Conservation (phyloP, 257 asterid species). For the Striga asiatica region DNA sequence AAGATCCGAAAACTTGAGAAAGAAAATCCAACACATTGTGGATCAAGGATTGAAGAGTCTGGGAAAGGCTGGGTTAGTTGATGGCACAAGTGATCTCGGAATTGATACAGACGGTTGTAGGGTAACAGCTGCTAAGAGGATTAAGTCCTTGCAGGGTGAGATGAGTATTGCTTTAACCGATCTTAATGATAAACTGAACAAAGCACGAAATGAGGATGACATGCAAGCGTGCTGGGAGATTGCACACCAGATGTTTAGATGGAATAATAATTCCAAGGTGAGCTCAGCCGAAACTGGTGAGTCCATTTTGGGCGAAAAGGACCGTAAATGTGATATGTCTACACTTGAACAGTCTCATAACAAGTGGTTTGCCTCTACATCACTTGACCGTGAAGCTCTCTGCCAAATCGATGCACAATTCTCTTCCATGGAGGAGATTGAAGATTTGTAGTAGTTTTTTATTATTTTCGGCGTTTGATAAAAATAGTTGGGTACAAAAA, state of each 20-base stretch:
- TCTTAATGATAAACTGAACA: slow-evolving; percentile 60
- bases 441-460: slow-evolving; percentile 32
- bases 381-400: slow-evolving; percentile 44
- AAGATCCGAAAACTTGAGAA: slow-evolving; percentile 52
- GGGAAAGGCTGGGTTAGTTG: slow-evolving; percentile 27
- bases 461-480: not conserved
- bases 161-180: slow-evolving; percentile 35
- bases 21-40: slow-evolving; percentile 59
- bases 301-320: slow-evolving; percentile 14
- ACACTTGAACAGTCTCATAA: slow-evolving; percentile 10
- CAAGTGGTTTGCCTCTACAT: slow-evolving; percentile 41
- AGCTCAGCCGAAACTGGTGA: slow-evolving; percentile 19
- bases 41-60: slow-evolving; percentile 58
- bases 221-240: slow-evolving; percentile 51
- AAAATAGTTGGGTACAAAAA: no score
- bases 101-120: slow-evolving; percentile 40
- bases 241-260: slow-evolving; percentile 37
- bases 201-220: slow-evolving; percentile 70
- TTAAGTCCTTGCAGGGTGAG: slow-evolving; percentile 40
- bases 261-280: slow-evolving; percentile 11
- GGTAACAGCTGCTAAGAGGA: slow-evolving; percentile 36
- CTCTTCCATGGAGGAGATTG: slow-evolving; percentile 52
- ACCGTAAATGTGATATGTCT: slow-evolving; percentile 9
- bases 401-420: slow-evolving; percentile 39
- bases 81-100: slow-evolving; percentile 25